These are phyloP conservation scores for Mimosa pudica DNA, from an alignment of 306 rosid species.

Conservation along the genomic window DNA sequence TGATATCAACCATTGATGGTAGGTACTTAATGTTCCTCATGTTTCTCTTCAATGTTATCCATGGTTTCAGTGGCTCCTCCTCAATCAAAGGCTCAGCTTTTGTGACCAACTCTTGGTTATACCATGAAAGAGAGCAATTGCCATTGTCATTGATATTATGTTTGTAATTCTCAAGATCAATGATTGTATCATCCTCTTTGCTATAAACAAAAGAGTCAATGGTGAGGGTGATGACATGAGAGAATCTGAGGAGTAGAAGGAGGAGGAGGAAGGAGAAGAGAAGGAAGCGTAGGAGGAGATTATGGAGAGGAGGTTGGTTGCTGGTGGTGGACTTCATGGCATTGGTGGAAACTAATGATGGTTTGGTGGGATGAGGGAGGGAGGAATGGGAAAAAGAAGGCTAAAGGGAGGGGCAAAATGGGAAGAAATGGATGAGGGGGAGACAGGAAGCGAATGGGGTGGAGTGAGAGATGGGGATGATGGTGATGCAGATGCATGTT, in stretches of 20 bases:
- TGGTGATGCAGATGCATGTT: no score
- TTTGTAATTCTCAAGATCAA: not conserved
- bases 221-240: slow-evolving; percentile 72
- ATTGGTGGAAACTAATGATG: not conserved
- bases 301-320: slow-evolving; percentile 60
- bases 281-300: slow-evolving; percentile 59
- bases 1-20: slow-evolving; percentile 76
- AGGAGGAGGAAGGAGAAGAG: slow-evolving; percentile 61
- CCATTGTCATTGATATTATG: slow-evolving; percentile 45
- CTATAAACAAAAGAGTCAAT: slow-evolving; percentile 66
- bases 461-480: no score
- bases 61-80: slow-evolving; percentile 87
- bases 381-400: no score
- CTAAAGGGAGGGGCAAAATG: no score
- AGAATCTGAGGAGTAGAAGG: slow-evolving; percentile 53
- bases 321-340: slow-evolving; percentile 59
- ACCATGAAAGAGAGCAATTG: slow-evolving; percentile 40
- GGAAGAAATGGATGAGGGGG: no score
- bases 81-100: slow-evolving; percentile 77
- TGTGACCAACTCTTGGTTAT: slow-evolving; percentile 66
- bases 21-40: slow-evolving; percentile 71
- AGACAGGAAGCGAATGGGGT: no score
- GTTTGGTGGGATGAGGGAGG: no score
- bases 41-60: slow-evolving; percentile 88
- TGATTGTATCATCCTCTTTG: slow-evolving; percentile 39